These are phyloP conservation scores for Lactuca sativa DNA, from an alignment of 129 eudicot species.

Conservation along the genomic window DNA sequence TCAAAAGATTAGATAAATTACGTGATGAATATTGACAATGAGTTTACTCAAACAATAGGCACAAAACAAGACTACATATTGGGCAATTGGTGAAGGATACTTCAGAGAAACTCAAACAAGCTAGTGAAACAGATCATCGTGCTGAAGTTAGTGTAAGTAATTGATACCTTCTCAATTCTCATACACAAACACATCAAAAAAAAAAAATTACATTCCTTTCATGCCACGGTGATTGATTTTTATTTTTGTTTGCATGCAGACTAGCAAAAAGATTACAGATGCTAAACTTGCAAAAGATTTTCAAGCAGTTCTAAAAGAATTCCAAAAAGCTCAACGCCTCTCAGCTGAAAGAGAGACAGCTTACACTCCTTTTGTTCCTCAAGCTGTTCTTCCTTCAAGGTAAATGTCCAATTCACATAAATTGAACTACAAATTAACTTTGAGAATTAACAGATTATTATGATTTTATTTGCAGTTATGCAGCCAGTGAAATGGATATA, in stretches of 20 bases:
- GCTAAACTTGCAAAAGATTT: constrained; percentile 98
- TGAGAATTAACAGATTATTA: background rate
- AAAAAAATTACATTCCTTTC: background rate
- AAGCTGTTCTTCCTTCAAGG: constrained; percentile 83
- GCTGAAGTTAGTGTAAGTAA: constrained; percentile 74
- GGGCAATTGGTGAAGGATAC: constrained; percentile 91
- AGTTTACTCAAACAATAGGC: constrained; percentile 41
- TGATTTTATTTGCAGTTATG: constrained; percentile 47
- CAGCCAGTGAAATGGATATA: constrained; percentile 52
- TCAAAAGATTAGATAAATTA: background rate
- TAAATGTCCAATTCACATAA: background rate
- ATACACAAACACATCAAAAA: background rate
- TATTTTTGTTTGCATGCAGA: constrained; percentile 39
- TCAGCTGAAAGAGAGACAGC: constrained; percentile 97
- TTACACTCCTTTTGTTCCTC: constrained; percentile 76
- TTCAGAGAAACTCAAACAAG: constrained; percentile 92
- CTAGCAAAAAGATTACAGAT: constrained; percentile 84
- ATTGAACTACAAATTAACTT: too few species aligned
- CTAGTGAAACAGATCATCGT: constrained; percentile 81
- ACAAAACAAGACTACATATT: constrained; percentile 82
- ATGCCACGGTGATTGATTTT: background rate
- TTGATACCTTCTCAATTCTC: background rate
- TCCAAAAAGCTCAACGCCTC: constrained; percentile 94
- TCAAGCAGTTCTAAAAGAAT: constrained; percentile 85
- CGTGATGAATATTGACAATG: background rate